phyloP scores from a whole-genome alignment of 768 basidiomycete species.

The Agaricus bisporus region DNA sequence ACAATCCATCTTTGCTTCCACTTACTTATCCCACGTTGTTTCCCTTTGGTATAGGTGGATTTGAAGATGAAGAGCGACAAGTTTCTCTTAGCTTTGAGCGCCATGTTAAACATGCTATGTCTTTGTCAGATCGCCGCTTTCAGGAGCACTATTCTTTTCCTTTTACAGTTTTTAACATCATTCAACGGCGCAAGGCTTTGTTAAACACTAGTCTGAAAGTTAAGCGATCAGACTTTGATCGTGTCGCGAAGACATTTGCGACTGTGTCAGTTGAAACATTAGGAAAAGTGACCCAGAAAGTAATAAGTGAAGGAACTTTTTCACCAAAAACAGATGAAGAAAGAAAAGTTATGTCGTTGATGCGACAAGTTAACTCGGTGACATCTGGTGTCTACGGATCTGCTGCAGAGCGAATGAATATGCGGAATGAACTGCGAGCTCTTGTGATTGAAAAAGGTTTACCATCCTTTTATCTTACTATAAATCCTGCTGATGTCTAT shows the following conservation, averaged over 20 bases:
- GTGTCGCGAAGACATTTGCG: conserved; percentile 19
- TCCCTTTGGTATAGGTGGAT: conserved; percentile 37
- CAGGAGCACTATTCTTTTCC: conserved; percentile 34
- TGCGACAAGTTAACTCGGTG: conserved; percentile 16
- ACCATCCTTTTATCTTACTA: conserved; percentile 30
- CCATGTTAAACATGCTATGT: conserved; percentile 28
- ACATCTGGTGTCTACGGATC: conserved; percentile 24
- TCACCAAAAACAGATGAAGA: conserved; percentile 21
- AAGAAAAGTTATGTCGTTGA: conserved; percentile 15
- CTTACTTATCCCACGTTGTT: conserved; percentile 36
- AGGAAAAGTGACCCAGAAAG: conserved; percentile 15
- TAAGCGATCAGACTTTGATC: conserved; percentile 17
- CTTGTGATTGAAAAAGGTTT: conserved; percentile 21
- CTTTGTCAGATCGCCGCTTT: conserved; percentile 25
- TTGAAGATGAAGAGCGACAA: conserved; percentile 23
- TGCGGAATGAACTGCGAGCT: conserved; percentile 32
- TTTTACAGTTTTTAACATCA: conserved; percentile 34
- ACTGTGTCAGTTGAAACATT: conserved; percentile 19
- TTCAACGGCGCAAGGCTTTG: conserved; percentile 26
- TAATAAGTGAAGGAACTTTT: conserved; percentile 14
- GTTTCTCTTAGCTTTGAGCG: conserved; percentile 20
- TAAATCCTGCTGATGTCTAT: conserved; percentile 37
- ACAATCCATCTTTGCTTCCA: conserved; percentile 31
- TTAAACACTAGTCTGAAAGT: conserved; percentile 27
- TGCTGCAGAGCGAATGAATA: conserved; percentile 16